Evolutionary conservation across 2,329 filamentous ascomycete genomes (phyloP), one percentile per base, ranked within the genome.

Genomic region (Fusarium sp.): DNA sequence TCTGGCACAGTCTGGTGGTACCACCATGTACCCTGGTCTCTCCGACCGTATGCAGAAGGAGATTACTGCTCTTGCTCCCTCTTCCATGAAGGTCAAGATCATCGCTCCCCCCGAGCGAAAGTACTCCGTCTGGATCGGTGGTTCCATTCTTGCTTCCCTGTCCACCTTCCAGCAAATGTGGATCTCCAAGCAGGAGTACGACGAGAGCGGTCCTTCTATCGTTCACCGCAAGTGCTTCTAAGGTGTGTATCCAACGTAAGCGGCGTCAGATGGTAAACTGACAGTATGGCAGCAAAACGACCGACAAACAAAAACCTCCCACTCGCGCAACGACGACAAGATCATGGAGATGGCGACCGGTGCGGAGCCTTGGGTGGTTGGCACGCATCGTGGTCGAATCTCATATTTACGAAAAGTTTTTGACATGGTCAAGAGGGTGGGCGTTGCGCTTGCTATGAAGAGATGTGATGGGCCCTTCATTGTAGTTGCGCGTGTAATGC

Each of bases 151-250:
- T 84, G 96, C 96, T 82, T 99, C 96, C 77, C 94, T 99, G 83
- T 99, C 96, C 81, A 99, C 96, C 88, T 99, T 99, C 96, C 96
- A 99, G 92, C 96, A 99, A 90, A 99, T 99, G 96, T 99, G 96
- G 96, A 98, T 99, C 93, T 99, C 96, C 83, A 99, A 99, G 95
- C 96, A 99, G 90, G 96, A 98, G 91, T 98, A 98, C 93, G 96
- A 99, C 90, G 96, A 98, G 94, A 96, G 93, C 87, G 96, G 96
- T 89, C 96, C 96, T 82, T 98, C 95, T 84, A 98, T 98, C 85
- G 96, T 98, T 83, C 96, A 98, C 93, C 94, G 95, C 93, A 98
- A 98, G 94, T 98, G 96, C 94, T 98, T 98, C 93, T 98, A 98
- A 98, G 93, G 91, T 92, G 83, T 73, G 29, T 10, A 61, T 56